These are phyloP conservation scores for Barnettozyma californica DNA, from an alignment of 805 yeast genomes.

Conservation along the genomic window DNA sequence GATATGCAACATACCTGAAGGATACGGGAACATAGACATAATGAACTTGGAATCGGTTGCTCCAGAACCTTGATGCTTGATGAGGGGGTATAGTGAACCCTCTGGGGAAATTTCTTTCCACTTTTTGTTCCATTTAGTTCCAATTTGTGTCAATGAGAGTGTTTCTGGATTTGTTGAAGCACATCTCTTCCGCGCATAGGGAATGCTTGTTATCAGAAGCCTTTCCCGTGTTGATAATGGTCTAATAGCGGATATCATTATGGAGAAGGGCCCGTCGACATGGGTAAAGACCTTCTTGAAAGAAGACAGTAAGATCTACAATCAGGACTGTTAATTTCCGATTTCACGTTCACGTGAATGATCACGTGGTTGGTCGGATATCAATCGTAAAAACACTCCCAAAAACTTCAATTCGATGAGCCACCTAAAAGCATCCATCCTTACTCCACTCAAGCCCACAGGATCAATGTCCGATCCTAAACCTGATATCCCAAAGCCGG, in stretches of 20 bases:
- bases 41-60: slow-evolving; percentile 45
- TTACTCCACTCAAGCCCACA: background rate
- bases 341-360: background rate
- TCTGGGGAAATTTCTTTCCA: slow-evolving; percentile 39
- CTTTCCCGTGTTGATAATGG: background rate
- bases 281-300: background rate
- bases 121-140: slow-evolving; percentile 45
- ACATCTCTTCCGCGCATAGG: background rate
- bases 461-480: slow-evolving; percentile 5
- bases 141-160: slow-evolving; percentile 21
- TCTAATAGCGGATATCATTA: background rate
- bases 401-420: background rate
- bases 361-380: background rate
- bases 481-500: background rate
- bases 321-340: background rate
- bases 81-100: slow-evolving; percentile 34
- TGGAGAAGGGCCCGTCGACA: background rate
- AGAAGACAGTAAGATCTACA: background rate
- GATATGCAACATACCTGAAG: slow-evolving; percentile 88
- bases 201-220: background rate
- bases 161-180: background rate
- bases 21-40: slow-evolving; percentile 92
- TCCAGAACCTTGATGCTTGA: slow-evolving; percentile 14
- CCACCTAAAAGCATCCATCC: background rate
- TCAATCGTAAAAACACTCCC: background rate